Evolutionary conservation across 1,284 basidiomycete species (phyloP).

Genomic region (Tilletia setariae): DNA sequence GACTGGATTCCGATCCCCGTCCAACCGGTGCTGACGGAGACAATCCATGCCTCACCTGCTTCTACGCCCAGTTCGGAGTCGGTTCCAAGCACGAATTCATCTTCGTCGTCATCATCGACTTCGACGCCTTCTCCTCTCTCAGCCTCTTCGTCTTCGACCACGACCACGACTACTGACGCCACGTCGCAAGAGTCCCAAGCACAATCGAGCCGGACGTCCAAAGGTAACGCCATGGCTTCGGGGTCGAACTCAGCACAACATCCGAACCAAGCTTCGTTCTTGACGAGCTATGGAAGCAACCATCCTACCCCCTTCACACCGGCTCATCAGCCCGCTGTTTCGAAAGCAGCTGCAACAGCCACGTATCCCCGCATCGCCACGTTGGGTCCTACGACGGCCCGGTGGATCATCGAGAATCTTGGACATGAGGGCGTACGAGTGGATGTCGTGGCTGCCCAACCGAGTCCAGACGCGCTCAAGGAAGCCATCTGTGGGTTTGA

Average conservation of each 20-base stretch:
- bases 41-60: too few species aligned
- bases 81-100: background rate
- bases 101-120: background rate
- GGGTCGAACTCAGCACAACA: too few species aligned
- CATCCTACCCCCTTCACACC: background rate
- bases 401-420: conserved; percentile 39
- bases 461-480: conserved; percentile 42
- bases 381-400: conserved; percentile 41
- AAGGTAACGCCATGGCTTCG: too few species aligned
- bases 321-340: background rate
- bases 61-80: background rate
- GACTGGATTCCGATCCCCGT: conserved; percentile 36
- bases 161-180: background rate
- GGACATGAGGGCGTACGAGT: conserved; percentile 28
- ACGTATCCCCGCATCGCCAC: conserved; percentile 41
- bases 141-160: background rate
- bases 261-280: too few species aligned
- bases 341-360: background rate
- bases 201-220: too few species aligned
- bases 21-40: too few species aligned
- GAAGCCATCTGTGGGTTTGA: conserved; percentile 36
- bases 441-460: conserved; percentile 43
- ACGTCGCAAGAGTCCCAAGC: too few species aligned
- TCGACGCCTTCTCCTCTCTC: too few species aligned
- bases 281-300: background rate